Conservation (phyloP, 2,329 filamentous ascomycete species). For the Talaromyces albobiverticillius region DNA sequence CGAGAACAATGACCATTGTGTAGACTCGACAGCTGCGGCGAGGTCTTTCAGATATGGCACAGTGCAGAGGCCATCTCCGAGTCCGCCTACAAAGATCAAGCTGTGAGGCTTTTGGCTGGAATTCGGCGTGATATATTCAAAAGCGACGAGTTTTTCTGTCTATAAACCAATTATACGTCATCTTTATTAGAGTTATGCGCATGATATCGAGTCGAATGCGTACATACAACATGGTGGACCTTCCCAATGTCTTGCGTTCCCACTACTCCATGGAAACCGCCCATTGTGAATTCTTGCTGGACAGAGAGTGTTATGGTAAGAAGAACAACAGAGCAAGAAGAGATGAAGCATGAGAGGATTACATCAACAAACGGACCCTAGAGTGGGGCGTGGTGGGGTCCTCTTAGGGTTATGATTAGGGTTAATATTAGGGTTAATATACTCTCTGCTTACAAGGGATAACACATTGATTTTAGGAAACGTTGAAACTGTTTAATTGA, state of each 20-base stretch:
- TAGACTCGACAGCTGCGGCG: slow-evolving; percentile 46
- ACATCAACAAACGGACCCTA: not conserved
- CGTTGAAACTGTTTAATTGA: too few relatives aligned
- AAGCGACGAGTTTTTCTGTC: slow-evolving; percentile 39
- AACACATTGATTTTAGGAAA: too few relatives aligned
- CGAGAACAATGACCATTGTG: slow-evolving; percentile 53
- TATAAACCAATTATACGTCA: slow-evolving; percentile 17
- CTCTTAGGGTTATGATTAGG: not conserved
- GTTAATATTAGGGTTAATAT: too few relatives aligned
- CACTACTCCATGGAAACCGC: slow-evolving; percentile 13
- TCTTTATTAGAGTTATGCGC: not conserved
- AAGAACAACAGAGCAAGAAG: not conserved
- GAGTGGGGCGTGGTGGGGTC: not conserved
- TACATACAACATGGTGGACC: slow-evolving; percentile 12
- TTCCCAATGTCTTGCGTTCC: slow-evolving; percentile 11
- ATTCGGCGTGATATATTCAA: slow-evolving; percentile 34
- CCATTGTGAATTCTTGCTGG: slow-evolving; percentile 1
- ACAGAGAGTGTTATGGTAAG: not conserved
- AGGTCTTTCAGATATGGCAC: slow-evolving; percentile 54
- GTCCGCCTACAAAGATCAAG: slow-evolving; percentile 58
- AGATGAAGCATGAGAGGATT: not conserved
- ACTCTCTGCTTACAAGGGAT: too few relatives aligned
- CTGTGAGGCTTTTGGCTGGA: slow-evolving; percentile 41
- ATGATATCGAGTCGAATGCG: not conserved
- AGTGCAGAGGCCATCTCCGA: slow-evolving; percentile 56